These are phyloP conservation scores for Cercospora sp. DNA, from an alignment of 2,329 filamentous ascomycete species.

Conservation along the genomic window DNA sequence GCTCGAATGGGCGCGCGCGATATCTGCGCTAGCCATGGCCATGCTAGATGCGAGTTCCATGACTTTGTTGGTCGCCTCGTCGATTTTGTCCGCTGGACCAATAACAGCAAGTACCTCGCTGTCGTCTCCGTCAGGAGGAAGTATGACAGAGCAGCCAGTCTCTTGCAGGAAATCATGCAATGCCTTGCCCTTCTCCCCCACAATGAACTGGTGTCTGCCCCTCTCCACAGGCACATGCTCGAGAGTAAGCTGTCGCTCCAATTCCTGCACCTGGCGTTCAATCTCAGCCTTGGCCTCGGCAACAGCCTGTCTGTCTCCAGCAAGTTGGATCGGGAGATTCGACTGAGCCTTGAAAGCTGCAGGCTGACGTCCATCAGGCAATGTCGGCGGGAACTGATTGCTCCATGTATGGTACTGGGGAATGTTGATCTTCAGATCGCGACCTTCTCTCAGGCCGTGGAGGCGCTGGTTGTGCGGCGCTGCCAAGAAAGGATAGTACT, in stretches of 20 bases:
- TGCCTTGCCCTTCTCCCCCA: conserved; percentile 77
- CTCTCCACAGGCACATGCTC: conserved; percentile 80
- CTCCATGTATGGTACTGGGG: conserved; percentile 77
- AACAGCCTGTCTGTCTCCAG: conserved; percentile 80
- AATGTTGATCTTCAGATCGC: conserved; percentile 77
- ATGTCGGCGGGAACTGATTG: conserved; percentile 64
- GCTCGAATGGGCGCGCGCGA: conserved; percentile 74
- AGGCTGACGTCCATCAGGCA: conserved; percentile 61
- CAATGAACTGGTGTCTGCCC: conserved; percentile 90
- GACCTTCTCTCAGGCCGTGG: conserved; percentile 67
- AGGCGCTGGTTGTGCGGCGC: conserved; percentile 71
- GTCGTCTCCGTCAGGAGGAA: conserved; percentile 73
- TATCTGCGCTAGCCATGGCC: conserved; percentile 79
- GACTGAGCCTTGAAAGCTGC: conserved; percentile 70
- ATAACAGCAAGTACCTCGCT: conserved; percentile 83
- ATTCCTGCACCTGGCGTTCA: conserved; percentile 72
- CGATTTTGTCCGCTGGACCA: conserved; percentile 68
- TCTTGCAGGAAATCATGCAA: conserved; percentile 84
- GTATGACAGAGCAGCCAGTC: conserved; percentile 84
- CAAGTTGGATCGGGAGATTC: conserved; percentile 78
- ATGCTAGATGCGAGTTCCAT: conserved; percentile 87
- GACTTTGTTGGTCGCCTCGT: conserved; percentile 74
- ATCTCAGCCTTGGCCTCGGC: conserved; percentile 78
- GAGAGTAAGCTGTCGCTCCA: conserved; percentile 72
- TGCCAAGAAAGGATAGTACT: conserved; percentile 94